These are phyloP conservation scores for Blastocladiella emersonii DNA, from an alignment of 371 early-diverging fungal genomes.

Conservation along the genomic window DNA sequence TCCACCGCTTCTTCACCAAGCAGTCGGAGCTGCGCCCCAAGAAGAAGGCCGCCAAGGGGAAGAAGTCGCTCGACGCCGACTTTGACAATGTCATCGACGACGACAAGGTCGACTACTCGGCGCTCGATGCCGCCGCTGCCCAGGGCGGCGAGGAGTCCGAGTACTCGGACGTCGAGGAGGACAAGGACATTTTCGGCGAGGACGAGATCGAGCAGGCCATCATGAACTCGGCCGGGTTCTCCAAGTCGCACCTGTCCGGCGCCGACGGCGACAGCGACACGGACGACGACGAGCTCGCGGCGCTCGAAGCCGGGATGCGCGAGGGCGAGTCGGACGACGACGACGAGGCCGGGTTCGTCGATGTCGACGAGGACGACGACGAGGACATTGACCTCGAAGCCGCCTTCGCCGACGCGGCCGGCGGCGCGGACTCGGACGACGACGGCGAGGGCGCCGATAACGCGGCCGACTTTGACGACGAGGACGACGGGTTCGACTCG, in stretches of 20 bases:
- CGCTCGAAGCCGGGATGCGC: conserved; percentile 15
- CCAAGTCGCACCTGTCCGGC: conserved; percentile 47
- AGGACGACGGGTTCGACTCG: conserved; percentile 8
- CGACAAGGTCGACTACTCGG: conserved; percentile 5
- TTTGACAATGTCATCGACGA: conserved; percentile 14
- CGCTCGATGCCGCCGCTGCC: background rate
- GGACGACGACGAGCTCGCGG: conserved; percentile 37
- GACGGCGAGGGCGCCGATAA: conserved; percentile 19
- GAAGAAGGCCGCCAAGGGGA: conserved; percentile 18
- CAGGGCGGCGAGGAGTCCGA: conserved; percentile 8
- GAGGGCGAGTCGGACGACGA: conserved; percentile 14
- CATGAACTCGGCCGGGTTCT: conserved; percentile 18
- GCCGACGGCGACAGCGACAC: conserved; percentile 39
- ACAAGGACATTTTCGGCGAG: conserved; percentile 29
- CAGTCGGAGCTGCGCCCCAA: conserved; percentile 20
- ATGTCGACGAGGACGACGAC: conserved; percentile 31
- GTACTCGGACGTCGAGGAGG: conserved; percentile 14
- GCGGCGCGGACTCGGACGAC: conserved; percentile 21
- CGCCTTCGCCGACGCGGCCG: conserved; percentile 18
- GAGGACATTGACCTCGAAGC: conserved; percentile 27
- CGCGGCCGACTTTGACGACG: conserved; percentile 7
- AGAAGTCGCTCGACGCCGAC: background rate
- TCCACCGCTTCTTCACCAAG: conserved; percentile 60
- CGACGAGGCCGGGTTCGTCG: conserved; percentile 19
- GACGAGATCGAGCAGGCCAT: conserved; percentile 41